Conservation (phyloP, 371 early-diverging fungal genomes). For the Blastocladiella emersonii region DNA sequence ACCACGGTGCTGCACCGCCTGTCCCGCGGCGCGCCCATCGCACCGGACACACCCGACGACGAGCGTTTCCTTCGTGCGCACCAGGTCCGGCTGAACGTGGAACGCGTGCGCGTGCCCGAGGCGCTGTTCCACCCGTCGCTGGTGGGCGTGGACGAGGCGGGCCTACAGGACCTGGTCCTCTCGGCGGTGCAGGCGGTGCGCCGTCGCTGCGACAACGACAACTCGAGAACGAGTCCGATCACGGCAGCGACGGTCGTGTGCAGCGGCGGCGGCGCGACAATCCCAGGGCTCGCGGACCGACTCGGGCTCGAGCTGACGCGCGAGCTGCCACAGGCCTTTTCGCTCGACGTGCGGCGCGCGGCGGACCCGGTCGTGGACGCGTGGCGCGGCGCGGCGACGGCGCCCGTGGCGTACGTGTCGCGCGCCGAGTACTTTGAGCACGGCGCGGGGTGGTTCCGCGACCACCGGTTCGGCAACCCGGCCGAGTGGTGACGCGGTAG, state of each 20-base stretch:
- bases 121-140: conserved; percentile 74
- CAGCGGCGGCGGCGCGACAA: conserved; percentile 52
- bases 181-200: conserved; percentile 32
- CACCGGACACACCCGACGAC: no score
- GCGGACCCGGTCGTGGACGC: conserved; percentile 58
- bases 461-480: no score
- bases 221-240: no score
- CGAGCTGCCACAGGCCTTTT: conserved; percentile 44
- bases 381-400: conserved; percentile 67
- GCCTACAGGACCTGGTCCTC: conserved; percentile 58
- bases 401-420: neutral
- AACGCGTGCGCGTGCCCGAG: conserved; percentile 77
- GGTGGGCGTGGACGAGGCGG: conserved; percentile 75
- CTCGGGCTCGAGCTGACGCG: conserved; percentile 39
- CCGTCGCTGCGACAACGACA: no score
- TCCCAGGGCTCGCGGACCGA: conserved; percentile 48
- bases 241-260: conserved; percentile 41
- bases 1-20: no score
- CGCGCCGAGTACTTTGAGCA: no score
- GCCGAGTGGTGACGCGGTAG: no score
- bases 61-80: conserved; percentile 44
- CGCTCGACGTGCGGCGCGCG: conserved; percentile 44
- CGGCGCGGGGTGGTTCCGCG: no score
- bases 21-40: no score
- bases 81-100: conserved; percentile 77